These are phyloP conservation scores for Fusarium sp. DNA, from an alignment of 2,329 filamentous ascomycete species.

Conservation along the genomic window DNA sequence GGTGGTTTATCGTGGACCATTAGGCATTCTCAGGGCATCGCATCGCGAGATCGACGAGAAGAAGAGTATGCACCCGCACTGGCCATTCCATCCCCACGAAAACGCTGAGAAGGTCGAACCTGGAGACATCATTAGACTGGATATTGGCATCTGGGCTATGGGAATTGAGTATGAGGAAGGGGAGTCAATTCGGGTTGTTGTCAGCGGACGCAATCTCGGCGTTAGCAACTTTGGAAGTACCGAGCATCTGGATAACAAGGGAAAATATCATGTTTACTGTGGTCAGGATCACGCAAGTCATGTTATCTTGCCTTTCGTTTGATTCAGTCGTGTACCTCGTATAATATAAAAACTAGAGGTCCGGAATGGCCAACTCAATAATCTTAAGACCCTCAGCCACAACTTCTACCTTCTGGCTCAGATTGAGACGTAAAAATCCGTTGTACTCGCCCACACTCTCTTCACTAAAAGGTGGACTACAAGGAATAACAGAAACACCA, in stretches of 20 bases:
- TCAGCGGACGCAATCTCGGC: conserved; percentile 5
- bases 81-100: conserved; percentile 26
- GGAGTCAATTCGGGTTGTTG: conserved; percentile 3
- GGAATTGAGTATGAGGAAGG: conserved; percentile 26
- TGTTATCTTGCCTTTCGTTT: conserved; percentile 14
- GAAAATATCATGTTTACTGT: not conserved
- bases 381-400: not conserved
- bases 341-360: not conserved
- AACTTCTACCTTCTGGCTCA: not conserved
- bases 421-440: not conserved
- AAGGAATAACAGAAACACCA: not conserved
- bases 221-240: conserved; percentile 24
- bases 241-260: conserved; percentile 22
- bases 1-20: conserved; percentile 8
- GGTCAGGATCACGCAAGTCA: not conserved
- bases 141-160: conserved; percentile 26
- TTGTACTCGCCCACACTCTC: not conserved
- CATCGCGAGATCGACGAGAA: conserved; percentile 23
- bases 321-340: no score
- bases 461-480: not conserved
- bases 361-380: not conserved
- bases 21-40: conserved; percentile 12
- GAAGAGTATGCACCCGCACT: conserved; percentile 26
- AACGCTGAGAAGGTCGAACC: conserved; percentile 3
- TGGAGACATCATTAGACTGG: not conserved